Evolutionary conservation across 371 early-diverging fungal genomes (phyloP), one percentile per base, ranked within the genome.

Genomic region (Choanephora cucurbitarum): DNA sequence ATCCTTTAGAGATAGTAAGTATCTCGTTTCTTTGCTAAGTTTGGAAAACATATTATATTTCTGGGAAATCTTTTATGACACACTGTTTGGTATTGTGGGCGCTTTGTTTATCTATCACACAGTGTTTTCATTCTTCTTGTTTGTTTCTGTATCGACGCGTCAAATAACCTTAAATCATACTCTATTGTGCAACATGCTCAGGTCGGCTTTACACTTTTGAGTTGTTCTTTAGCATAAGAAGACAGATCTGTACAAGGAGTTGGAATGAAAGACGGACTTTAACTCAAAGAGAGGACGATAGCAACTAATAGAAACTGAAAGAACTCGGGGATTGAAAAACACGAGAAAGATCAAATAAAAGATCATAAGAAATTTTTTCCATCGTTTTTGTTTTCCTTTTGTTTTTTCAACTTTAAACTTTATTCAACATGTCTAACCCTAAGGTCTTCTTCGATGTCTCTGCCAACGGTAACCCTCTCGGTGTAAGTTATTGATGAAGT

Each of bases 391-490:
- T 40, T 42, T 28, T 48, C 21, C 28, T 48, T 48, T 18, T 47
- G 18, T 14, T 53, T 22, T 17, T 53, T 54, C n/a, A 32, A 33
- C 28, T 53, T 52, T 9, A 24, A 37, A 44, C n/a, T 52, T 52
- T 48, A 28, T 34, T 33, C 17, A 63, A 58, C 9, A 64, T 64
- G 64, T 47, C 59, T 39, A 58, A 64, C 58, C 66, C 66, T 24
- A 61, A 53, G 37, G 84, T 83, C 40, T 86, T 77, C 62, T 84
- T 86, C 62, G 87, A 86, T 57, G 60, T 86, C 24, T 65, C 84
- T 54, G 64, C 80, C 61, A 69, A 77, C 55, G 61, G 70, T 57
- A 44, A 72, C 46, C 79, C 82, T 68, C 68, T 76, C 58, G 88
- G 88, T 44, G 74, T 73, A 73, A 69, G 73, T 69, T n/a, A n/a